Conservation (phyloP, 129 eudicot species). For the Silybum marianum region DNA sequence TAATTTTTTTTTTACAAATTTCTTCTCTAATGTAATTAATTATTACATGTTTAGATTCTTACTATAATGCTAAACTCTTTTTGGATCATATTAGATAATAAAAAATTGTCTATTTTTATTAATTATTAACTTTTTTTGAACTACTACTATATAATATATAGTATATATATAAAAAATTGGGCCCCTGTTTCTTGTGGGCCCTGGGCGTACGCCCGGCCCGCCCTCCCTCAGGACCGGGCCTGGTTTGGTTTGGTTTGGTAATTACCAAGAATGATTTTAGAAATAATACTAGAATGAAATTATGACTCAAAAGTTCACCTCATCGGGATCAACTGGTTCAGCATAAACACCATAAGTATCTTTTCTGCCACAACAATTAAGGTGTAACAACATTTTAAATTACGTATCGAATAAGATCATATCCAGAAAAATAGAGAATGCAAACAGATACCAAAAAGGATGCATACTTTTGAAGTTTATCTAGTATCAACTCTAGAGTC, state of each 20-base stretch:
- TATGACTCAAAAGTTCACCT: conserved; percentile 43
- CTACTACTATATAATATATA: too few species aligned
- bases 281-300: not conserved
- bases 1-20: too few species aligned
- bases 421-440: not conserved
- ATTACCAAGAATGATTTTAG: not conserved
- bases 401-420: not conserved
- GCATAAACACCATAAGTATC: conserved; percentile 92
- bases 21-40: too few species aligned
- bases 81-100: too few species aligned
- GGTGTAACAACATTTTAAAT: conserved; percentile 18
- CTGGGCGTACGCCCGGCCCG: too few species aligned
- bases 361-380: conserved; percentile 73
- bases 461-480: conserved; percentile 95
- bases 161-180: too few species aligned
- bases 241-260: not conserved
- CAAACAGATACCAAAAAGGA: not conserved
- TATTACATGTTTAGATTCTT: too few species aligned
- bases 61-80: too few species aligned
- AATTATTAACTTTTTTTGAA: too few species aligned
- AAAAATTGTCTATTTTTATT: too few species aligned
- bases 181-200: too few species aligned
- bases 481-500: conserved; percentile 79
- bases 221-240: too few species aligned
- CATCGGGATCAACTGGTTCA: conserved; percentile 93